Evolutionary conservation across 345 rosid genomes (phyloP).

Genomic region (Syzygium grande): DNA sequence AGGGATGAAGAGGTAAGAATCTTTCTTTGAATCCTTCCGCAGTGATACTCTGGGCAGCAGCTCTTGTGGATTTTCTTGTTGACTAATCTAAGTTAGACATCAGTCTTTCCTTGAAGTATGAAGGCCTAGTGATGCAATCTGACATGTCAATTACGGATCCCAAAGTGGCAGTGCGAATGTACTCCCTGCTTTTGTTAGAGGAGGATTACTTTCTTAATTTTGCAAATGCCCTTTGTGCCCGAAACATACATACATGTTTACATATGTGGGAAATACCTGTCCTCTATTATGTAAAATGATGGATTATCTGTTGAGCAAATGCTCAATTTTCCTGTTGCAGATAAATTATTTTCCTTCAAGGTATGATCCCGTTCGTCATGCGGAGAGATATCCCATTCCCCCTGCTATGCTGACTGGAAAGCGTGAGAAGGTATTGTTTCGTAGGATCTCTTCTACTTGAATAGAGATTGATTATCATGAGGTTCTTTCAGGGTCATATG

Average conservation of each 20-base stretch:
- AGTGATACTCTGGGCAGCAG: background rate
- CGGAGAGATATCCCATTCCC: constrained; percentile 31
- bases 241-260: background rate
- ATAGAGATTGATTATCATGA: background rate
- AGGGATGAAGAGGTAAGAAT: constrained; percentile 10
- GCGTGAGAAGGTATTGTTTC: constrained; percentile 62
- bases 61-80: background rate
- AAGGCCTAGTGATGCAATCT: background rate
- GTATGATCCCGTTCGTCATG: background rate
- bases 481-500: background rate
- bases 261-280: background rate
- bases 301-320: background rate
- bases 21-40: background rate
- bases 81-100: background rate
- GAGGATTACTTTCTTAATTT: background rate
- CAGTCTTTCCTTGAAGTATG: background rate
- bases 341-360: background rate
- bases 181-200: background rate
- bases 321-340: background rate
- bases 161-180: background rate
- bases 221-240: background rate
- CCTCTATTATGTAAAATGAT: background rate
- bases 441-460: background rate
- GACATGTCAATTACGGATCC: background rate
- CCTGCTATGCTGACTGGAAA: constrained; percentile 50